Percentiles rank a stretch among this genome's conserved stretches.
phyloP scores from a whole-genome alignment of 768 basidiomycete species.

The Termitomyces sp. region DNA sequence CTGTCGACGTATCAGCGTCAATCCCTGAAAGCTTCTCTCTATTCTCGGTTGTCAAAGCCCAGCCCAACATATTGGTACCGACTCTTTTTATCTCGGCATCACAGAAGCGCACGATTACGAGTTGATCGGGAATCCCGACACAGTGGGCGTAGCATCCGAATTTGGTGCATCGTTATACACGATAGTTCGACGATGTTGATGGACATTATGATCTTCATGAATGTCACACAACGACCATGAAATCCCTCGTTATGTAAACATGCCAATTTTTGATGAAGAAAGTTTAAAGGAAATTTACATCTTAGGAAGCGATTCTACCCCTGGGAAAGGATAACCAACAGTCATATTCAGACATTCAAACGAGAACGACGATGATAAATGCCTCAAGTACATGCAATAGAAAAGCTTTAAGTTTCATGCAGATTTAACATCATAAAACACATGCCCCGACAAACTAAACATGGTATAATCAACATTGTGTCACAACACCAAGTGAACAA shows the following conservation, averaged over 20 bases:
- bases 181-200: neutral
- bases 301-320: too few species aligned
- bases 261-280: too few species aligned
- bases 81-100: neutral
- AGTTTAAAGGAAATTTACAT: too few species aligned
- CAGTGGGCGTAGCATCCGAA: neutral
- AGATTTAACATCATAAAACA: neutral
- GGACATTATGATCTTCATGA: neutral
- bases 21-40: neutral
- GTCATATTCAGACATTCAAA: too few species aligned
- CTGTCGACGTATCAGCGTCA: neutral
- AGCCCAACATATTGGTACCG: neutral
- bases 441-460: neutral
- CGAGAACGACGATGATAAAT: too few species aligned
- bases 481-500: neutral
- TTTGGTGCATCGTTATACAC: neutral
- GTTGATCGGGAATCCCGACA: neutral
- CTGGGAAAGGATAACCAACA: too few species aligned
- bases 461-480: constrained; percentile 7
- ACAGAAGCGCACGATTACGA: neutral
- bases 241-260: too few species aligned
- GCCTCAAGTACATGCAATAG: neutral
- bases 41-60: neutral
- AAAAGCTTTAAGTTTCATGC: neutral
- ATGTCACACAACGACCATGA: too few species aligned